Percentiles rank a stretch among this genome's conserved stretches.
Conservation (phyloP, 1,284 basidiomycete genomes). For the Malassezia sympodialis region DNA sequence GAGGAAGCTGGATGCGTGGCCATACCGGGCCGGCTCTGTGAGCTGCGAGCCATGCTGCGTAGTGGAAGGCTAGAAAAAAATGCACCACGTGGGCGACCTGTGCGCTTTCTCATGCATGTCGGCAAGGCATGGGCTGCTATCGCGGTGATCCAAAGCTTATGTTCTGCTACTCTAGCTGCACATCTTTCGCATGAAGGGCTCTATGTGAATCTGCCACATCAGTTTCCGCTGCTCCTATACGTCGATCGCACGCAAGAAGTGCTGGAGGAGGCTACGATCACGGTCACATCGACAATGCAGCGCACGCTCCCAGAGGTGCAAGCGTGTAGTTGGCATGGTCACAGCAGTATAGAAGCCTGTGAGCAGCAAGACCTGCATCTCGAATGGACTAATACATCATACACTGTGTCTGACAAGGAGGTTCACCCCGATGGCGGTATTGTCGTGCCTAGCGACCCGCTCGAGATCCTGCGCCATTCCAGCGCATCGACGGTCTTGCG, state of each 20-base stretch:
- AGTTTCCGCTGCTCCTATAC: neutral
- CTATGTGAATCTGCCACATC: slow-evolving; percentile 4
- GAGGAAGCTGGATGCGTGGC: neutral
- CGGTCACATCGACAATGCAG: neutral
- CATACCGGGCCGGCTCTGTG: neutral
- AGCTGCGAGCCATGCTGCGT: neutral
- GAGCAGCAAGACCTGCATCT: neutral
- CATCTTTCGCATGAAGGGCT: slow-evolving; percentile 8
- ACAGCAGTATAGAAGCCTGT: slow-evolving; percentile 8
- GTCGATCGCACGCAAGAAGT: neutral
- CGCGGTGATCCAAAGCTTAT: neutral
- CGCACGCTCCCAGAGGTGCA: neutral
- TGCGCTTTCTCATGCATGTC: neutral
- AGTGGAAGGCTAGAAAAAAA: neutral
- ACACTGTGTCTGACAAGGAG: neutral
- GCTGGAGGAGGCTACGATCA: slow-evolving; percentile 1
- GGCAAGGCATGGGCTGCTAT: neutral
- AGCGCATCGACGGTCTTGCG: neutral
- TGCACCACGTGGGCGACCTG: neutral
- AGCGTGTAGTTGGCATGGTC: neutral
- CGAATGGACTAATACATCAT: neutral
- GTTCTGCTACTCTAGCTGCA: neutral
- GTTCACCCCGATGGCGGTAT: neutral
- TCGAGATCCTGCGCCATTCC: neutral
- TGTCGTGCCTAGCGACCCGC: neutral